Conservation (phyloP, 2,329 filamentous ascomycete species). For the Monilinia aucupariae region DNA sequence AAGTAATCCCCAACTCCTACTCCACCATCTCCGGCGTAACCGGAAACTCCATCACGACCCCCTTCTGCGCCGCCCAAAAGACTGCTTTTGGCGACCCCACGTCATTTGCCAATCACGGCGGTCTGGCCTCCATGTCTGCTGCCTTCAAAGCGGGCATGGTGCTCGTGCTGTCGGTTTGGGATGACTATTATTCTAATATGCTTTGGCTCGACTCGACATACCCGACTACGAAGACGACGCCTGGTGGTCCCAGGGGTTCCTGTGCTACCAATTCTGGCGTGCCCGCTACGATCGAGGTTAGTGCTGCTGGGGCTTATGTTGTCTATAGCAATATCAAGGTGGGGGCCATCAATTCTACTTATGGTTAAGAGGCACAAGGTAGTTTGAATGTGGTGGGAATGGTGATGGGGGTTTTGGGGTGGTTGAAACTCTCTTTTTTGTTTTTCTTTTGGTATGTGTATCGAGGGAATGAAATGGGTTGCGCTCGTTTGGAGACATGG, state of each 20-base stretch:
- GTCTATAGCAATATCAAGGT: conserved; percentile 35
- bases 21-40: conserved; percentile 43
- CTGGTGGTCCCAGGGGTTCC: conserved; percentile 49
- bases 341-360: conserved; percentile 34
- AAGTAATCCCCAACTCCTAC: conserved; percentile 47
- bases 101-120: conserved; percentile 50
- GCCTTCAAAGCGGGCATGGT: conserved; percentile 56
- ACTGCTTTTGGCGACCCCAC: conserved; percentile 49
- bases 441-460: neutral
- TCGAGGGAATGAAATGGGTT: neutral
- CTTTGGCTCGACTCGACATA: conserved; percentile 68
- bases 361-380: conserved; percentile 5
- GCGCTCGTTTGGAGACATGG: neutral
- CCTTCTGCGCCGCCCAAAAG: conserved; percentile 53
- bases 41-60: conserved; percentile 49
- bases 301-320: conserved; percentile 43
- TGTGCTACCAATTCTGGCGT: conserved; percentile 49
- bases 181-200: conserved; percentile 59
- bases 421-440: neutral
- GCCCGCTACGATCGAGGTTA: conserved; percentile 45
- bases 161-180: conserved; percentile 56
- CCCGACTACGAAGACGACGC: conserved; percentile 44
- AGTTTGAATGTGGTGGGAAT: too few species aligned
- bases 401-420: too few species aligned
- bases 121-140: conserved; percentile 48